Percentiles rank a stretch among this genome's conserved stretches.
Evolutionary conservation across 2,329 filamentous ascomycete species (phyloP).

Genomic region (Fusarium phyllophilum): DNA sequence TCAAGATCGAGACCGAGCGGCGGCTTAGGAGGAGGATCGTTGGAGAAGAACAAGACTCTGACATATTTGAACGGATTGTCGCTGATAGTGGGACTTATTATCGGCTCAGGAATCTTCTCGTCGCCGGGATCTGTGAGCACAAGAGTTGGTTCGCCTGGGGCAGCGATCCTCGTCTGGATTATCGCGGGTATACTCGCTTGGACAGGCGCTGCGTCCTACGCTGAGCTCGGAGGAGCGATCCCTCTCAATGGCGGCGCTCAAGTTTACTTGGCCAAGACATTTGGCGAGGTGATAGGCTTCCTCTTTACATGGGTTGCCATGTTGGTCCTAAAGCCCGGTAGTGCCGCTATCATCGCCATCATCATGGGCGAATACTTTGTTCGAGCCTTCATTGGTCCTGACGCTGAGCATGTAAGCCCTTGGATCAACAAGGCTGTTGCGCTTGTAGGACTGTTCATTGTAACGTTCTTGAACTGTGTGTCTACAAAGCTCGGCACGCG

Average conservation of each 20-base stretch:
- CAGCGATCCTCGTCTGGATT: constrained; percentile 89
- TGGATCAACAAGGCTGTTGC: constrained; percentile 95
- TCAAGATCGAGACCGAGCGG: constrained; percentile 59
- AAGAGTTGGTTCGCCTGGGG: constrained; percentile 91
- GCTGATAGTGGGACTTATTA: constrained; percentile 90
- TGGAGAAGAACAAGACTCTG: constrained; percentile 95
- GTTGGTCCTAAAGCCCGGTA: constrained; percentile 91
- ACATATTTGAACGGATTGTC: constrained; percentile 95
- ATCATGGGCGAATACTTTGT: constrained; percentile 99
- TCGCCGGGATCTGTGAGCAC: constrained; percentile 92
- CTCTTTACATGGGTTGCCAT: constrained; percentile 97
- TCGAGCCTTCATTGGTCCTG: constrained; percentile 84
- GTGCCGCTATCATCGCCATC: constrained; percentile 93
- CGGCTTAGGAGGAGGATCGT: constrained; percentile 75
- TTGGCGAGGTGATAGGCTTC: constrained; percentile 92
- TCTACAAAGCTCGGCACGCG: constrained; percentile 89
- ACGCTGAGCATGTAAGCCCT: constrained; percentile 79
- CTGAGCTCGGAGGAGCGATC: constrained; percentile 94
- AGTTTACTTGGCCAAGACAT: constrained; percentile 94
- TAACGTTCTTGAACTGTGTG: constrained; percentile 89
- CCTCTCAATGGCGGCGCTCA: constrained; percentile 95
- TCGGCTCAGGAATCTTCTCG: constrained; percentile 96
- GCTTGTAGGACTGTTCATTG: constrained; percentile 75
- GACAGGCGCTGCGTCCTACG: constrained; percentile 95
- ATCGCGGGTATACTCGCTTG: constrained; percentile 93